A percentile compares a stretch with the other conserved stretches of the same genome.
These are phyloP conservation scores for Hyparrhenia diplandra DNA, from an alignment of 176 grass and related monocot genomes.

Conservation along the genomic window DNA sequence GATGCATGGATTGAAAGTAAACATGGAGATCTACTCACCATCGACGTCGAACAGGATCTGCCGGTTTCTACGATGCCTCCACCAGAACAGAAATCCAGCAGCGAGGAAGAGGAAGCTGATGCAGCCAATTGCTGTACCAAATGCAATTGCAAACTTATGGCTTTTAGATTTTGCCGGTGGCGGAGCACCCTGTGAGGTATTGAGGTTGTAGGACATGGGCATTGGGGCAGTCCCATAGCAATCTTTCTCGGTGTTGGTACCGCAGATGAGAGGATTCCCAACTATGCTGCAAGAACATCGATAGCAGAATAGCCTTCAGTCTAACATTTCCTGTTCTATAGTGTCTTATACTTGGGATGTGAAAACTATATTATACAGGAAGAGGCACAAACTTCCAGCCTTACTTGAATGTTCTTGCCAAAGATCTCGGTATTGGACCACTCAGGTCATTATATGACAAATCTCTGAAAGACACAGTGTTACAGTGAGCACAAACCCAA, in stretches of 20 bases:
- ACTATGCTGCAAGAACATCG: conserved; percentile 72
- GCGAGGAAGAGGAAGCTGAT: conserved; percentile 54
- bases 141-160: conserved; percentile 66
- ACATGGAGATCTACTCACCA: conserved; percentile 25
- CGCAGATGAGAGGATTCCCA: conserved; percentile 91
- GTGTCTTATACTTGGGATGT: neutral
- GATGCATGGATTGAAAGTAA: neutral
- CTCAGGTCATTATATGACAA: conserved; percentile 94
- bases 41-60: conserved; percentile 84
- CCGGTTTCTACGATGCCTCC: conserved; percentile 56
- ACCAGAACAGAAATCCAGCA: conserved; percentile 62
- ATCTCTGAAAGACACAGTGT: conserved; percentile 50
- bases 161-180: conserved; percentile 40
- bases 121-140: conserved; percentile 48
- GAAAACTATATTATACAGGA: neutral
- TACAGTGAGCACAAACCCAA: neutral
- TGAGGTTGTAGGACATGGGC: conserved; percentile 70
- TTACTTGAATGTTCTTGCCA: conserved; percentile 89
- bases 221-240: conserved; percentile 71
- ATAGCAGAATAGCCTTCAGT: neutral
- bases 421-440: conserved; percentile 58
- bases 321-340: neutral
- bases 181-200: conserved; percentile 39
- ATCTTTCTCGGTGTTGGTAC: conserved; percentile 48
- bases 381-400: neutral